Conservation (phyloP, 192 early-diverging fungal species). For the Backusella luteola region DNA sequence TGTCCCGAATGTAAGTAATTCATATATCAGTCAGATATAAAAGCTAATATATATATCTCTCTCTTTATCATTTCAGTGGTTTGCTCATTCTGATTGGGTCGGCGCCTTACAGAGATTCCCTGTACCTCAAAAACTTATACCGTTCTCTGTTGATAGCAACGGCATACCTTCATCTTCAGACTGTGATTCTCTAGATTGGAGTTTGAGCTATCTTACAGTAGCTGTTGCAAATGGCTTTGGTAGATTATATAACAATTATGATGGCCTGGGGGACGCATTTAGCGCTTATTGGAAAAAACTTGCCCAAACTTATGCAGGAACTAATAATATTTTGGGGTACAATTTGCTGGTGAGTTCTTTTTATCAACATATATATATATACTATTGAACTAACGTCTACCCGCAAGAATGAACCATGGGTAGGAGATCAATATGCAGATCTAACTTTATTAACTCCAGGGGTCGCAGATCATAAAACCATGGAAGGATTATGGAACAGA, state of each 20-base stretch:
- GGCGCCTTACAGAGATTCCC: conserved; percentile 26
- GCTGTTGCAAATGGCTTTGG: conserved; percentile 51
- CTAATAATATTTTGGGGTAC: background rate
- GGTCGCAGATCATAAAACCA: conserved; percentile 37
- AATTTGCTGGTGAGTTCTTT: background rate
- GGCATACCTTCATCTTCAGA: conserved; percentile 37
- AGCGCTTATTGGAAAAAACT: background rate
- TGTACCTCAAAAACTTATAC: conserved; percentile 33
- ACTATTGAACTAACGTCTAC: background rate
- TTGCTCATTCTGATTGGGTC: conserved; percentile 37
- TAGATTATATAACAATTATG: conserved; percentile 39
- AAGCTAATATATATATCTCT: background rate
- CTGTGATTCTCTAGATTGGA: conserved; percentile 44
- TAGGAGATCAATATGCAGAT: conserved; percentile 21
- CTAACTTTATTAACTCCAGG: conserved; percentile 46
- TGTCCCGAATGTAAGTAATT: conserved; percentile 40
- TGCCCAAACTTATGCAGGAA: background rate
- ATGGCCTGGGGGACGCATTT: background rate
- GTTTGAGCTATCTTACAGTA: conserved; percentile 34
- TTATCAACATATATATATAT: background rate
- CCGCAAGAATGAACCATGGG: background rate
- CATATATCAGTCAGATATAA: background rate
- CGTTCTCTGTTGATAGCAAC: conserved; percentile 40
- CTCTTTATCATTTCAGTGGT: background rate
- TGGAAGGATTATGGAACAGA: conserved; percentile 53